A percentile compares a stretch with the other conserved stretches of the same genome.
Evolutionary conservation across 2,329 filamentous ascomycete genomes (phyloP).

Genomic region (Trichophyton mentagrophytes): DNA sequence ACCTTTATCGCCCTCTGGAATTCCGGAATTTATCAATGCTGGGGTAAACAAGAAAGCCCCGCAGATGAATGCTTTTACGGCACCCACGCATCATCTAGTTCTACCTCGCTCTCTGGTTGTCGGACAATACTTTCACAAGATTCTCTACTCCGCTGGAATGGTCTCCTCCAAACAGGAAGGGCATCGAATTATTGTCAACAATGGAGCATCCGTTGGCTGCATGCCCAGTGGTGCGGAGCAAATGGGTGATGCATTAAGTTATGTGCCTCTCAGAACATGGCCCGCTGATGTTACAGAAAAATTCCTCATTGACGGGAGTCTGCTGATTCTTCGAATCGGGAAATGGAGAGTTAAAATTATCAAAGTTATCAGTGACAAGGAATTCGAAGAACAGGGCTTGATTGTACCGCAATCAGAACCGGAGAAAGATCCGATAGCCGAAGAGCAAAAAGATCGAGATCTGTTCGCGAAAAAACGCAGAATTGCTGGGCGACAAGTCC

Average conservation of each 20-base stretch:
- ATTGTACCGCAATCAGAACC: background rate
- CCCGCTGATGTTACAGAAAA: conserved; percentile 32
- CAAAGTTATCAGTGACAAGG: conserved; percentile 42
- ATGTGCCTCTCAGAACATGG: conserved; percentile 38
- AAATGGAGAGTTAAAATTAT: conserved; percentile 50
- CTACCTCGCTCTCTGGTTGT: conserved; percentile 38
- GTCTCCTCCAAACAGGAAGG: conserved; percentile 40
- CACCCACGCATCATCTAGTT: conserved; percentile 9
- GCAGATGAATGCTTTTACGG: conserved; percentile 2
- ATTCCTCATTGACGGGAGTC: conserved; percentile 38
- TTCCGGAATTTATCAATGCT: background rate
- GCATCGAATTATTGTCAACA: conserved; percentile 37
- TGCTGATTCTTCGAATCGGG: conserved; percentile 44
- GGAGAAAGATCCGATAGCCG: background rate
- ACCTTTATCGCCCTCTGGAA: conserved; percentile 15
- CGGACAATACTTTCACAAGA: conserved; percentile 35
- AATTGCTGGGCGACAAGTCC: background rate
- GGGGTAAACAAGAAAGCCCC: background rate
- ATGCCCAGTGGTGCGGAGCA: conserved; percentile 27
- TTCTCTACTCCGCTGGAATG: conserved; percentile 41
- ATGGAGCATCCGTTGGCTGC: conserved; percentile 40
- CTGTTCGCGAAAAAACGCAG: background rate
- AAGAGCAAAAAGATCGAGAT: background rate
- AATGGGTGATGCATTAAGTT: conserved; percentile 37
- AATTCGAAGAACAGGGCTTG: conserved; percentile 37